phyloP scores from a whole-genome alignment of 257 asterid species.

The Przewalskia tangutica region DNA sequence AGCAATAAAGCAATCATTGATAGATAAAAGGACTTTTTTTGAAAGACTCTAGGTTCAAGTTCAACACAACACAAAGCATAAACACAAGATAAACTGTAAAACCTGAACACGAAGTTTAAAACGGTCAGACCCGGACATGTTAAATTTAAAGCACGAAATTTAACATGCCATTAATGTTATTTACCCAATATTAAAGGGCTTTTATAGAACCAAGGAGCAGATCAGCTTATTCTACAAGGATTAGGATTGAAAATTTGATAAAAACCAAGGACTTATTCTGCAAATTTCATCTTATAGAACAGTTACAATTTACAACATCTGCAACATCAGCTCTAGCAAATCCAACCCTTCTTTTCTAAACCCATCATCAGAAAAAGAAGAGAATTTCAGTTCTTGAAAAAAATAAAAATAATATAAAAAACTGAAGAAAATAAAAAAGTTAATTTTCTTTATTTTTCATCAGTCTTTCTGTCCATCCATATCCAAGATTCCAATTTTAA shows the following conservation, averaged over 20 bases:
- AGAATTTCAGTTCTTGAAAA: conserved; percentile 31
- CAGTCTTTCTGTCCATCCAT: conserved; percentile 4
- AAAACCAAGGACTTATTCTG: neutral
- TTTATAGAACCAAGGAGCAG: neutral
- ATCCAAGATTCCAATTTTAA: neutral
- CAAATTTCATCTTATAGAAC: neutral
- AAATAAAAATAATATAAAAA: neutral
- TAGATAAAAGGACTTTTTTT: too few relatives aligned
- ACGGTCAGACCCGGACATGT: too few relatives aligned
- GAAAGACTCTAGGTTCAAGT: too few relatives aligned
- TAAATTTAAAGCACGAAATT: too few relatives aligned
- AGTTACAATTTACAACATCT: conserved; percentile 25
- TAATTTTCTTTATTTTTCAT: neutral
- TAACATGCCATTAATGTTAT: neutral
- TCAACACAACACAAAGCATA: too few relatives aligned
- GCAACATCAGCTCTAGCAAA: conserved; percentile 30
- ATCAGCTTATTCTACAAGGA: neutral
- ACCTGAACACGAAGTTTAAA: too few relatives aligned
- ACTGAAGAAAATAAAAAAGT: neutral
- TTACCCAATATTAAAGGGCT: neutral
- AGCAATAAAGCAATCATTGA: neutral
- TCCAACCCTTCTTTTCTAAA: conserved; percentile 9
- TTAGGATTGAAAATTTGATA: neutral
- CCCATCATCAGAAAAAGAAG: conserved; percentile 17
- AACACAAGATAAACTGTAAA: too few relatives aligned